Evolutionary conservation across 75 land plant species (phyloP), one percentile per base, ranked within the genome.

Genomic region (Azolla pinnata): DNA sequence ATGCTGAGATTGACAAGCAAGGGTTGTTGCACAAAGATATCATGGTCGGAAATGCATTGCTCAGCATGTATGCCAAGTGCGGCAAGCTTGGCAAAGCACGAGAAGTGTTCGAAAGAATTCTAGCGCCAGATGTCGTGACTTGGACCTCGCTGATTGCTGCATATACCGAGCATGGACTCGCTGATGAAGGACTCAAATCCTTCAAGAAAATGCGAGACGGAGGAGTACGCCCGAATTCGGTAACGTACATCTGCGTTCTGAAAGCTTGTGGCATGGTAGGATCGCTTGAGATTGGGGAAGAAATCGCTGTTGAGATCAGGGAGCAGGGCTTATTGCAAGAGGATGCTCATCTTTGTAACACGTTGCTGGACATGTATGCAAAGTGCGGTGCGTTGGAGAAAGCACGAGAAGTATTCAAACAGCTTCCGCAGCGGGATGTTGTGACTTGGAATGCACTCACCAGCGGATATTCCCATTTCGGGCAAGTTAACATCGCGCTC

Each of bases 61-160:
- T 64, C 12, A 62, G 55, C 44, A 64, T 64, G 54, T 67, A 67
- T 45, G 52, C 18, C 27, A 67, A 67, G 30, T 23, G 46, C 33
- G 73, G 77, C 0, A 16, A 8, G 16, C 59, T 75, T 65, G 16
- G 14, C 21, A 63, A 67, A 12, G 77, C 77, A n/a, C 62, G 44
- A 0, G 25, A 49, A 16, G 34, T 68, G 29, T 75, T 75, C 48
- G 67, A 75, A 26, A 45, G 50, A 31, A 48, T 64, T 54, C 77
- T 44, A 2, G 31, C 35, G 28, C 57, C 51, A 30, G 64, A 59
- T 29, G 48, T 69, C 24, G 53, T 69, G 26, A 52, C 77, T 0
- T 75, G 73, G 73, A 75, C 63, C 19, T 58, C 64, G 0, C 50
- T 75, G 19, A 68, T 75, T 53, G 56, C 67, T 2, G 73, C 66